phyloP scores from a whole-genome alignment of 1,139 yeast species.

The Geotrichum europaeum region DNA sequence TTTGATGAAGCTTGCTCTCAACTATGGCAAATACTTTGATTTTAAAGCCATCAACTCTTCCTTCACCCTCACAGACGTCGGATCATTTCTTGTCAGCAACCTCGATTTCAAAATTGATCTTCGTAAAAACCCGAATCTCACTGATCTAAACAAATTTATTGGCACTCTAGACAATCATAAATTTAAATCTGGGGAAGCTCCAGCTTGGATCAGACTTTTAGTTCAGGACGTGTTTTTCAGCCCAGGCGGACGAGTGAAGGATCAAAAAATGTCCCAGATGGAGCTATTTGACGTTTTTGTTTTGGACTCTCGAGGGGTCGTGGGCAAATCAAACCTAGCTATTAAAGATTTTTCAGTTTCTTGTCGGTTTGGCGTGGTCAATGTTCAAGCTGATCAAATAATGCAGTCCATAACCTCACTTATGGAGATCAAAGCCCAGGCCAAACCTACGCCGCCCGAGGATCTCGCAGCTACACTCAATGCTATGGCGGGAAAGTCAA shows the following conservation, averaged over 20 bases:
- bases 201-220: constrained; percentile 27
- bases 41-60: constrained; percentile 27
- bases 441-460: neutral
- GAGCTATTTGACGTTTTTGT: constrained; percentile 32
- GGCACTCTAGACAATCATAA: constrained; percentile 34
- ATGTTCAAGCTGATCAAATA: constrained; percentile 24
- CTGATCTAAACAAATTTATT: constrained; percentile 26
- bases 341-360: constrained; percentile 33
- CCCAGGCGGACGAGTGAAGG: constrained; percentile 11
- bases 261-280: constrained; percentile 13
- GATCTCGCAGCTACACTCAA: neutral
- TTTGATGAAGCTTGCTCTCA: constrained; percentile 27
- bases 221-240: constrained; percentile 31
- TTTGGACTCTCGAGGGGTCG: constrained; percentile 33
- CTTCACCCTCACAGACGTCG: constrained; percentile 26
- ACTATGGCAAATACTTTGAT: constrained; percentile 28
- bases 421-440: neutral
- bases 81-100: constrained; percentile 30
- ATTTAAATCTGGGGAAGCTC: constrained; percentile 29
- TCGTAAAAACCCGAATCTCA: constrained; percentile 19
- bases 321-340: constrained; percentile 30
- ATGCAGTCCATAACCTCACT: constrained; percentile 17
- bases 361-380: constrained; percentile 29
- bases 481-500: neutral
- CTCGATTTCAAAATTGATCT: constrained; percentile 29